Evolutionary conservation across 1,284 basidiomycete species (phyloP), one percentile per base, ranked within the genome.

Genomic region (Xerocomus minutiporus): DNA sequence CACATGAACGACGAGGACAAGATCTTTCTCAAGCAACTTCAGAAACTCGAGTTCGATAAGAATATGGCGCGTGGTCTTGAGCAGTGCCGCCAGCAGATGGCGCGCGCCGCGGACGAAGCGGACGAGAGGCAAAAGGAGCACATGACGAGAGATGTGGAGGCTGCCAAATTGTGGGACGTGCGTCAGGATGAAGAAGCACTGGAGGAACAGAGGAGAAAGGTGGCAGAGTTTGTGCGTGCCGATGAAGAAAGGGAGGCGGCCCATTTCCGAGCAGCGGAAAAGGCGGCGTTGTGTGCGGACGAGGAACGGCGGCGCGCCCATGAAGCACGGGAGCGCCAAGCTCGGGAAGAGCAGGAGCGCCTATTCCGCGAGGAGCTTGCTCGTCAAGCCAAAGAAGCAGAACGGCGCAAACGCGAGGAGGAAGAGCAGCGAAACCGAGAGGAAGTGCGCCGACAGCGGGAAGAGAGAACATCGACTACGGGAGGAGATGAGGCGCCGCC

Each of bases 21-120:
- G 13, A 52, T 67, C n/a, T 66, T 69, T 36, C 34, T 69, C 52
- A 26, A 54, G 43, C 63, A 68, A 15, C 50, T 71, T 0, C n/a
- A 4, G 13, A 45, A 39, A 0, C 57, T 68, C 15, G 53, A 58
- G 2, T 13, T 59, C 2, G 51, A 67, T 5, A 54, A 65, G 3
- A 12, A 35, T 5, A 28, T 55, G 46, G 5, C 41, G 1, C 54
- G 59, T 12, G 48, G 53, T 15, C 57, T 71, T 11, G 62, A 58
- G 41, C 25, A 31, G 15, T 63, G 39, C 28, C 66, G 69, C 2
- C 42, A 59, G 43, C 46, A 28, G 4, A 29, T 66, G n/a, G 42
- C 42, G 11, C 59, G 65, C 1, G 68, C 69, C 11, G 52, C 53
- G 25, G 50, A 11, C 4, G 54, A 56, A 34, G 31, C 42, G 6